These are phyloP conservation scores for Massariosphaeria phaeospora DNA, from an alignment of 495 filamentous ascomycete genomes.

Conservation along the genomic window DNA sequence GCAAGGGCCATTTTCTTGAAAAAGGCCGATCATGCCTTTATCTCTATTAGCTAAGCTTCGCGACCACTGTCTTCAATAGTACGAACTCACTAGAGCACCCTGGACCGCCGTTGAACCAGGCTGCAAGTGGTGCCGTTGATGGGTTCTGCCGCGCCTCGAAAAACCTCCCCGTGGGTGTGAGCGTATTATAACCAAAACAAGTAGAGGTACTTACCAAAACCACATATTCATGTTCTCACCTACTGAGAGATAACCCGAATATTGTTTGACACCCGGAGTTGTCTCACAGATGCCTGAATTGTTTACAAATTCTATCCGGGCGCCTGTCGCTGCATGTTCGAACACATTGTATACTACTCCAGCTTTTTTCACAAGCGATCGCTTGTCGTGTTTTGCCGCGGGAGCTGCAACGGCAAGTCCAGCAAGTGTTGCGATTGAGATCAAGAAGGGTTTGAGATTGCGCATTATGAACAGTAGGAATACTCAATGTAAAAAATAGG, in stretches of 20 bases:
- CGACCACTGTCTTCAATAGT: too few relatives aligned
- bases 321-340: conserved; percentile 50
- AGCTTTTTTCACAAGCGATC: conserved; percentile 40
- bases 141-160: conserved; percentile 52
- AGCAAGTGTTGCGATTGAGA: too few relatives aligned
- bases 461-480: too few relatives aligned
- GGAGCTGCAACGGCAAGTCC: conserved; percentile 34
- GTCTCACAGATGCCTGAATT: conserved; percentile 47
- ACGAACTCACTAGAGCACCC: conserved; percentile 44
- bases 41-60: too few relatives aligned
- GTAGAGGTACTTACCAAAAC: conserved; percentile 53
- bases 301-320: conserved; percentile 50
- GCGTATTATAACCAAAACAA: neutral
- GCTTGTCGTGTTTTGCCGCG: conserved; percentile 41
- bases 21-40: conserved; percentile 54
- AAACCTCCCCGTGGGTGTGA: conserved; percentile 28
- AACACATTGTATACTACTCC: conserved; percentile 46
- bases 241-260: conserved; percentile 53
- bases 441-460: too few relatives aligned
- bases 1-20: conserved; percentile 62
- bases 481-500: too few relatives aligned
- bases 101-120: conserved; percentile 58
- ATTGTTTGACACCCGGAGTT: conserved; percentile 46
- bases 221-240: conserved; percentile 52
- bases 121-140: conserved; percentile 47